Evolutionary conservation across 2,329 filamentous ascomycete species (phyloP), one percentile per base, ranked within the genome.

Genomic region (Colletotrichum horii): DNA sequence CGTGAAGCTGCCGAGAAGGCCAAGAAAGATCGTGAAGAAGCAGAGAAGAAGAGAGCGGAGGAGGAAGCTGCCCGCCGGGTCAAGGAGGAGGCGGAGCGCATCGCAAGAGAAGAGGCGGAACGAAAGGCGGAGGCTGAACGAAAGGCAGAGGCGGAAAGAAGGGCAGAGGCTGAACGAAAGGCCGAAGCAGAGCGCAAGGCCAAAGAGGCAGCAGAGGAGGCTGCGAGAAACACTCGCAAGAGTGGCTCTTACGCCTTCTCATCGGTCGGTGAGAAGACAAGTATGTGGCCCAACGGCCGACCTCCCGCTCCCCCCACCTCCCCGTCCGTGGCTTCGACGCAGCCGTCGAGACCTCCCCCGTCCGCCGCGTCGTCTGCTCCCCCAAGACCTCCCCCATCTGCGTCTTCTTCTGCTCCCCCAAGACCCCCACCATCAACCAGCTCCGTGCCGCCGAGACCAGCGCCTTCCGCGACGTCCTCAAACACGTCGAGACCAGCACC

Each of bases 181-280:
- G 80, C 81, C 80, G 84, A 83, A 38, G 43, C 43, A 52, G 43
- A 52, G 43, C 43, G 43, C 43, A 52, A 52, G 43, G 43, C 43
- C n/a, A 22, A 52, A 52, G 43, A 52, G 24, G 81, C 79, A 26
- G 77, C 80, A 38, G 79, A 81, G 77, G 77, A 79, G 76, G 75
- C 80, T 66, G 74, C 69, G 36, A 82, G 79, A 62, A 80, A 82
- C 64, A 73, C 79, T 60, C 86, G 89, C 76, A 87, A 87, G 76
- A 84, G 86, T 55, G 88, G 87, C 78, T 87, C 88, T n/a, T 93
- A 93, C 80, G 91, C 92, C 73, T 93, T 87, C 83, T 91, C 90
- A 70, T 89, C 91, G 36, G 90, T 93, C 26, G 93, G 93, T 66
- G 93, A 95, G 83, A 92, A 89, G 84, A 93, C 89, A 66, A 94